Evolutionary conservation across 148 eudicot species (phyloP), one percentile per base, ranked within the genome.

Genomic region (Gaultheria prostrata): DNA sequence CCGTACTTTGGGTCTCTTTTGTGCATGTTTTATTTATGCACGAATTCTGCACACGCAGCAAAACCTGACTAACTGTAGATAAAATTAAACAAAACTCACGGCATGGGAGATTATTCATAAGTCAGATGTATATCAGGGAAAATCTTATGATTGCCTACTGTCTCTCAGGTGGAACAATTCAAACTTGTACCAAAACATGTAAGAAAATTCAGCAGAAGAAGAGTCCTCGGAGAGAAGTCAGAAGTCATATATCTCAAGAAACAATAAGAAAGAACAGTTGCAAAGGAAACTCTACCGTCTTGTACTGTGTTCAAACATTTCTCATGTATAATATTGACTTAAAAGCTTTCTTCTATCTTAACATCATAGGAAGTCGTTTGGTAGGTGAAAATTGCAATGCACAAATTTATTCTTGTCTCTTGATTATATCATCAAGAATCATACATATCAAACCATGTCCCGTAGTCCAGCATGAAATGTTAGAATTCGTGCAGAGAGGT

Each of bases 131-230:
- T 13, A 13, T 14, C 20, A 3, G 56, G 56, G 17, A 13, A 51
- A 51, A 61, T 61, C 3, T 61, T 21, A 21, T 8, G 28, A 61
- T 61, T 61, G 12, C 28, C 67, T n/a, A 61, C 13, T n/a, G 67
- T 61, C n/a, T 61, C 28, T 61, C 67, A 61, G n/a, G 28, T 61
- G 67, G 67, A n/a, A n/a, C 67, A 61, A 61, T 61, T 61, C 67
- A 61, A 61, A 61, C 26, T n/a, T 61, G 8, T 4, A 56, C 61
- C 67, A n/a, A 61, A 61, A 61, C 28, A 21, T 21, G 12, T n/a
- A 11, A 21, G 28, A 61, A 57, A 57, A 21, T 6, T 57, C 24
- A 57, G 65, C 5, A 8, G 28, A 61, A 61, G 30, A 61, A 26
- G 26, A 63, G 70, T 63, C 32, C 28, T 24, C 3, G 70, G 1